phyloP scores from a whole-genome alignment of 495 filamentous ascomycete genomes.

The Penicillium canariense region DNA sequence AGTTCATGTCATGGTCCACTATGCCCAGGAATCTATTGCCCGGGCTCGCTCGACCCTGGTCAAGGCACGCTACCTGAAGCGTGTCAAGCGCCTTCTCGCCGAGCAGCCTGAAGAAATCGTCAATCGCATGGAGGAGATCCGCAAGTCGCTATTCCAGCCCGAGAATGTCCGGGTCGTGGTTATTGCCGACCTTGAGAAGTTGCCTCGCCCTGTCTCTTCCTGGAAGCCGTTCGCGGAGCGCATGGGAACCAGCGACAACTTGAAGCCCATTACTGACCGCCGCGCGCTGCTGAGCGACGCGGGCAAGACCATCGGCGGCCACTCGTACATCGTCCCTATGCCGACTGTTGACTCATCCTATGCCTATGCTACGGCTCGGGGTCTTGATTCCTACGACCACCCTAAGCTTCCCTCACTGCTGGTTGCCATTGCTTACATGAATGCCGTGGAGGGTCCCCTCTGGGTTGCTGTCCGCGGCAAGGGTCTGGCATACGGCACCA shows the following conservation, averaged over 20 bases:
- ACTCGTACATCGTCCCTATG: slow-evolving; percentile 83
- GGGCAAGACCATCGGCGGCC: slow-evolving; percentile 67
- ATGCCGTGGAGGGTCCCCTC: slow-evolving; percentile 88
- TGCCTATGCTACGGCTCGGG: slow-evolving; percentile 69
- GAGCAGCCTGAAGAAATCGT: slow-evolving; percentile 70
- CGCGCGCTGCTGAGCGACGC: slow-evolving; percentile 65
- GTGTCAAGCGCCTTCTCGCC: slow-evolving; percentile 72
- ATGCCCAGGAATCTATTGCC: slow-evolving; percentile 65
- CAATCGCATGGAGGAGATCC: slow-evolving; percentile 70
- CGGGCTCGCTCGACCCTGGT: slow-evolving; percentile 81
- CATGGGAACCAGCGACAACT: slow-evolving; percentile 44
- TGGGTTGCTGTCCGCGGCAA: slow-evolving; percentile 90
- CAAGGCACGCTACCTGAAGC: slow-evolving; percentile 83
- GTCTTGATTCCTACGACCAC: slow-evolving; percentile 71
- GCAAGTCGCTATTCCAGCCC: slow-evolving; percentile 69
- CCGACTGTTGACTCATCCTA: slow-evolving; percentile 92
- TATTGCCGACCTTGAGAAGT: slow-evolving; percentile 74
- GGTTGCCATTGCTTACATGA: slow-evolving; percentile 86
- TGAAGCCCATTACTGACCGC: slow-evolving; percentile 59
- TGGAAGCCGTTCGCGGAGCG: slow-evolving; percentile 67
- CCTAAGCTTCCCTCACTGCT: slow-evolving; percentile 78
- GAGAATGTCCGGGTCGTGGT: slow-evolving; percentile 83
- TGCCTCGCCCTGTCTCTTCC: slow-evolving; percentile 74
- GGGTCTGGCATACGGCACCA: slow-evolving; percentile 85
- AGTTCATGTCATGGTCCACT: slow-evolving; percentile 80